Conservation (phyloP, 495 filamentous ascomycete genomes). For the Aspergillus bridgeri region DNA sequence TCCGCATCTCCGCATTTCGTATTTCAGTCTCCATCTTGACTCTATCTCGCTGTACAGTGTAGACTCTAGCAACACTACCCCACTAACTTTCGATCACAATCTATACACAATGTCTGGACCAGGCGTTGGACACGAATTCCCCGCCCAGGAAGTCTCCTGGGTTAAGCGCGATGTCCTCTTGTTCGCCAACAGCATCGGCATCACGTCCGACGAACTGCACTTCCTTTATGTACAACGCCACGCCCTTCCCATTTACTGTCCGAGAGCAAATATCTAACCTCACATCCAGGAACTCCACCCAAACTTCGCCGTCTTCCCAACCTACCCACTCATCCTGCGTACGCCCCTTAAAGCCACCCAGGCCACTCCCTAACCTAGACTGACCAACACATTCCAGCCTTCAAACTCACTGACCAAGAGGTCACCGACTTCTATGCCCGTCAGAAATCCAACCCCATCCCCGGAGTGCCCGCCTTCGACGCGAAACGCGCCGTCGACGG, state of each 20-base stretch:
- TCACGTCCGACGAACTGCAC: conserved; percentile 79
- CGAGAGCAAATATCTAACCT: background rate
- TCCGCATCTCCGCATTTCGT: background rate
- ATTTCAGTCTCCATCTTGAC: background rate
- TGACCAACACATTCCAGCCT: conserved; percentile 52
- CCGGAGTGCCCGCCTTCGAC: conserved; percentile 76
- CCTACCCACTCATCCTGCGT: conserved; percentile 81
- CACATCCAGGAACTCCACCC: conserved; percentile 74
- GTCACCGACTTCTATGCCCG: conserved; percentile 83
- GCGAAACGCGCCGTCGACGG: conserved; percentile 73
- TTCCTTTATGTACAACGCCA: conserved; percentile 80
- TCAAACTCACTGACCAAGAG: conserved; percentile 74
- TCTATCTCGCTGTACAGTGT: background rate
- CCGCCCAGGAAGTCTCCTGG: conserved; percentile 70
- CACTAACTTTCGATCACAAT: too few relatives aligned
- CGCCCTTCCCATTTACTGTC: too few relatives aligned
- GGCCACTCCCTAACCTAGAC: too few relatives aligned
- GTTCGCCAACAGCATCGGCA: conserved; percentile 84
- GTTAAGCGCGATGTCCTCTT: conserved; percentile 81
- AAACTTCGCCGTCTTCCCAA: conserved; percentile 79
- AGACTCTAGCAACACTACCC: background rate
- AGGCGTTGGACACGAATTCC: conserved; percentile 77
- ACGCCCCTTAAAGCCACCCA: conserved; percentile 23
- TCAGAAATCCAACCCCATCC: conserved; percentile 57
- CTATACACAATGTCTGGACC: conserved; percentile 47